Base-by-base conservation (phyloP, 306 rosid genomes). In the Carpinus fangiana region DNA sequence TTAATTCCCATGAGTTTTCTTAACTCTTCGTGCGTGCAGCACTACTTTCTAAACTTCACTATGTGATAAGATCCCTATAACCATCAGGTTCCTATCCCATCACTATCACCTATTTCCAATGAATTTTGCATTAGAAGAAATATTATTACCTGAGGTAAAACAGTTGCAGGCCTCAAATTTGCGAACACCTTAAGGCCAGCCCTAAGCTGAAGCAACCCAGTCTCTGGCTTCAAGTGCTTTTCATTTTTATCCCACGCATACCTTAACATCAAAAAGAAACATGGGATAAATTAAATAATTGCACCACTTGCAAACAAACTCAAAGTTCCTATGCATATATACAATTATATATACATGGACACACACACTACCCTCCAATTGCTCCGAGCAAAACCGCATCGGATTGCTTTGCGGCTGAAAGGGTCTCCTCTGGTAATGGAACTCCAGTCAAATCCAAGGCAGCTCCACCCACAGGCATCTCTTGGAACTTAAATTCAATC, bases 371-470 rank as follows among this genome's bases (percentile, higher is more conserved):
- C 96, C 97, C 98, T 83, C 98, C 98, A 81, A 92, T 90, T 11
- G 98, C 92, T 62, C 98, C 98, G 7, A 95, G 92, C 18, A 95
- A 91, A 80, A 95, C 84, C 2, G 93, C 97, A 71, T 95, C 90
- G 26, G 98, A 92, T 84, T 91, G 80, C 79, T 88, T 89, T 2
- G 98, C 93, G 0, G 68, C 81, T 17, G 85, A 81, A 73, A 92
- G 93, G 18, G 98, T 92, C 73, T 91, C 98, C 0, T 92, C 93
- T 0, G 97, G 98, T 46, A 95, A 78, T 0, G 98, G 98, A 57
- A 92, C 90, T 21, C 98, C 98, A 0, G 93, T 88, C 71, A 83
- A 90, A 77, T 95, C 98, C 75, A 95, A 84, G 4, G 98, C 97
- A 82, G 91, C 93, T 82, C 98, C 98, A 34, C 98, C 98, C 57